Percentiles rank a stretch among this genome's conserved stretches.
These are phyloP conservation scores for Dactylellina cionopaga DNA, from an alignment of 2,329 filamentous ascomycete species.

Conservation along the genomic window DNA sequence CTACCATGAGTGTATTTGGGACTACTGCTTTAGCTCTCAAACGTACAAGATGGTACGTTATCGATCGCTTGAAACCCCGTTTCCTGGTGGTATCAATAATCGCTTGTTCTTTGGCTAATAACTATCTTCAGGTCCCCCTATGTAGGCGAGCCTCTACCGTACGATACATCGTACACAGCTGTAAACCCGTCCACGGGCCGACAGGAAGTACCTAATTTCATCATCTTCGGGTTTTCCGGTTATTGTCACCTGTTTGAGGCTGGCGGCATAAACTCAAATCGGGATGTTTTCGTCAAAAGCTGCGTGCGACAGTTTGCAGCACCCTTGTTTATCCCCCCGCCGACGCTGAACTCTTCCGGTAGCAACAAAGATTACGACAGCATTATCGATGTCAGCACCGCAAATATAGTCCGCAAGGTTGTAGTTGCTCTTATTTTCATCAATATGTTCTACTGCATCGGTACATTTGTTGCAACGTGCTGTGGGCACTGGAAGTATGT, in stretches of 20 bases:
- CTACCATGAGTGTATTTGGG: background rate
- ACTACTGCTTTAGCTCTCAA: constrained; percentile 8
- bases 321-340: constrained; percentile 2
- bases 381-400: background rate
- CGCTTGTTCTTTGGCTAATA: background rate
- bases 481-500: constrained; percentile 14
- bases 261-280: background rate
- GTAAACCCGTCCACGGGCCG: background rate
- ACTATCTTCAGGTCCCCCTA: background rate
- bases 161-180: constrained; percentile 5
- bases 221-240: constrained; percentile 15
- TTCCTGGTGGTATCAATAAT: background rate
- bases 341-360: background rate
- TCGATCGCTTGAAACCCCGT: background rate
- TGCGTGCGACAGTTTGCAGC: constrained; percentile 13
- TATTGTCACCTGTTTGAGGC: constrained; percentile 19
- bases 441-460: constrained; percentile 9
- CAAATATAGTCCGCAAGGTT: constrained; percentile 8
- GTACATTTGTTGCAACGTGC: constrained; percentile 11
- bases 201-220: background rate
- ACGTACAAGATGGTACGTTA: background rate
- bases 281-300: background rate
- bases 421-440: constrained; percentile 10
- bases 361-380: background rate
- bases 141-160: background rate